These are phyloP conservation scores for Ophiostoma sp. DNA, from an alignment of 2,329 filamentous ascomycete species.

Conservation along the genomic window DNA sequence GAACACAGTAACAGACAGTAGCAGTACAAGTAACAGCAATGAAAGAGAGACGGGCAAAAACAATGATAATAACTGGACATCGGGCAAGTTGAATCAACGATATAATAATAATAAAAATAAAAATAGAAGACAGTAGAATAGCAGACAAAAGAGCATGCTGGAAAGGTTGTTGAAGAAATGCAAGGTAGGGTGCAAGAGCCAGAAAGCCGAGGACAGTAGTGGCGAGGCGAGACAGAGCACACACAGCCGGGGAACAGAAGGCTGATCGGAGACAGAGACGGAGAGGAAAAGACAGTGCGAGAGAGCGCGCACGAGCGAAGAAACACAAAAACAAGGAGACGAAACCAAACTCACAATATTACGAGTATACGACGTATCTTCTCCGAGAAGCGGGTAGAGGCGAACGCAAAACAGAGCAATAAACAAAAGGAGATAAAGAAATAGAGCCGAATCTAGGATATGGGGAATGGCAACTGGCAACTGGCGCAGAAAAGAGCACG, in stretches of 20 bases:
- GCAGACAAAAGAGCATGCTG: too few relatives aligned
- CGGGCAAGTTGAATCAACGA: too few relatives aligned
- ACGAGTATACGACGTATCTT: background rate
- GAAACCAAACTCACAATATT: background rate
- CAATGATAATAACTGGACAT: too few relatives aligned
- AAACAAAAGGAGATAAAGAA: background rate
- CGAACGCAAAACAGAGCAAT: background rate
- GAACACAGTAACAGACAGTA: too few relatives aligned
- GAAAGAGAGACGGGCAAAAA: too few relatives aligned
- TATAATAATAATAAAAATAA: too few relatives aligned
- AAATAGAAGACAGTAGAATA: too few relatives aligned
- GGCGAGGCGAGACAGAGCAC: background rate
- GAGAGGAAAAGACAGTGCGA: background rate
- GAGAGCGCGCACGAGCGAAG: background rate
- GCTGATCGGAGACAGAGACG: background rate
- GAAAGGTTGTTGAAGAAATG: too few relatives aligned
- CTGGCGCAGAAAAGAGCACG: background rate
- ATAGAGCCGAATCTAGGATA: background rate
- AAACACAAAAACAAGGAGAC: background rate
- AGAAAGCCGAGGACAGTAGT: background rate
- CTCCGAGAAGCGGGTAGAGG: background rate
- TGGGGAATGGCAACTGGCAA: background rate
- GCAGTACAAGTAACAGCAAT: too few relatives aligned
- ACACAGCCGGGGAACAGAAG: background rate
- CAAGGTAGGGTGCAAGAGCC: too few relatives aligned